A percentile compares a stretch with the other conserved stretches of the same genome.
These are phyloP conservation scores for Hypoxylon sp. DNA, from an alignment of 2,329 filamentous ascomycete genomes.

Conservation along the genomic window DNA sequence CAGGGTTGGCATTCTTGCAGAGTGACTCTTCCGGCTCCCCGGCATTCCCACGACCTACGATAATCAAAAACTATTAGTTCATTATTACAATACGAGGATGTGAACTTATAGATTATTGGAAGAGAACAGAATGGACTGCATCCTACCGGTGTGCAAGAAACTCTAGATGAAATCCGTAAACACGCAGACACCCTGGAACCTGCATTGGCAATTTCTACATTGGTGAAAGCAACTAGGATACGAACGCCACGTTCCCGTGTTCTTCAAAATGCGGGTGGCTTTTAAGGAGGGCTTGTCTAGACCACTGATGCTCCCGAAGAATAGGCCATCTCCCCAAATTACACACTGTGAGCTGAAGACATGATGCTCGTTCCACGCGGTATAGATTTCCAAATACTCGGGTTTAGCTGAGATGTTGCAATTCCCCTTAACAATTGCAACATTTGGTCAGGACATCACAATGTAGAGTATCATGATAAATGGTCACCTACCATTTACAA, in stretches of 20 bases:
- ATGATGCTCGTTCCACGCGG: neutral
- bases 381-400: neutral
- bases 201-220: conserved; percentile 24
- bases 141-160: conserved; percentile 24
- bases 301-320: conserved; percentile 18
- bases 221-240: conserved; percentile 26
- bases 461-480: neutral
- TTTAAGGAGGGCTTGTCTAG: conserved; percentile 23
- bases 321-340: neutral
- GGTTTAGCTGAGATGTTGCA: conserved; percentile 21
- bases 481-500: neutral
- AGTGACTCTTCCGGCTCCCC: conserved; percentile 15
- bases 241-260: conserved; percentile 33
- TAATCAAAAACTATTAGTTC: conserved; percentile 15
- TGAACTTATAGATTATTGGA: conserved; percentile 22
- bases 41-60: conserved; percentile 1
- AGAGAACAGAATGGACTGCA: conserved; percentile 21
- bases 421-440: conserved; percentile 22
- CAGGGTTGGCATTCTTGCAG: conserved; percentile 14
- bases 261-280: conserved; percentile 15
- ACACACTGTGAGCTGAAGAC: neutral
- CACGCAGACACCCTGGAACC: conserved; percentile 7
- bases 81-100: conserved; percentile 31
- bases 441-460: neutral
- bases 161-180: conserved; percentile 20